Evolutionary conservation across 2,329 filamentous ascomycete genomes (phyloP), one percentile per base, ranked within the genome.

Genomic region (Fusarium agapanthi): DNA sequence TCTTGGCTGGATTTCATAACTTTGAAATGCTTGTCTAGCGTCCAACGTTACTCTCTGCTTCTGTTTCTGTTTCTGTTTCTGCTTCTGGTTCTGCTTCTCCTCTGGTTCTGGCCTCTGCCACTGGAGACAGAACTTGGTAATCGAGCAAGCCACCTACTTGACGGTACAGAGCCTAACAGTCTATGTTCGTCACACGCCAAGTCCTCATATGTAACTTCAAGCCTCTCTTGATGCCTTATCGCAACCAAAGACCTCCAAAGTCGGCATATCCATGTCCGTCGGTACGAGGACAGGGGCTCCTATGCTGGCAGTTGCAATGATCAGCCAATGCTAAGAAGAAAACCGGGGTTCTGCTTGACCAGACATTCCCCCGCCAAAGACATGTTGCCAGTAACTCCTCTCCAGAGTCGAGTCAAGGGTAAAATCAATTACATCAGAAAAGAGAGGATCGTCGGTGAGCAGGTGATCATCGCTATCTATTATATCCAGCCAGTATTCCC

Each of bases 1-100:
- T 35, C 51, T 43, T 64, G 58, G 66, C 53, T 47, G 50, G 26
- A 45, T 43, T 69, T 53, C 66, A 69, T 58, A 69, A 64, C 50
- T 57, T 44, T 48, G 55, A 58, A 38, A 64, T 51, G 30, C 35
- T 26, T 50, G 28, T 48, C 41, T 62, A 62, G 59, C 59, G 51
- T 45, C 34, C 32, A 26, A 56, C 22, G 28, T 35, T 61, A 28
- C 56, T 56, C 53, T 38, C 28, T 56, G 26, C 35, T 22, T 40
- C 24, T 44, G 24, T 5, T 24, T 43, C 37, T 22, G 43, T 4
- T 24, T 35, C 48, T 51, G 26, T 5, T 24, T 43, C 37, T 22
- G 43, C 7, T 24, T 35, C 48, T 51, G 26, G 9, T 20, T 37
- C 34, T 53, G 40, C 8, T 18, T 28, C 50, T 40, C 9, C 14